Percentiles rank a stretch among this genome's conserved stretches.
These are phyloP conservation scores for Rhizopogon vinicolor DNA, from an alignment of 768 basidiomycete species.

Conservation along the genomic window DNA sequence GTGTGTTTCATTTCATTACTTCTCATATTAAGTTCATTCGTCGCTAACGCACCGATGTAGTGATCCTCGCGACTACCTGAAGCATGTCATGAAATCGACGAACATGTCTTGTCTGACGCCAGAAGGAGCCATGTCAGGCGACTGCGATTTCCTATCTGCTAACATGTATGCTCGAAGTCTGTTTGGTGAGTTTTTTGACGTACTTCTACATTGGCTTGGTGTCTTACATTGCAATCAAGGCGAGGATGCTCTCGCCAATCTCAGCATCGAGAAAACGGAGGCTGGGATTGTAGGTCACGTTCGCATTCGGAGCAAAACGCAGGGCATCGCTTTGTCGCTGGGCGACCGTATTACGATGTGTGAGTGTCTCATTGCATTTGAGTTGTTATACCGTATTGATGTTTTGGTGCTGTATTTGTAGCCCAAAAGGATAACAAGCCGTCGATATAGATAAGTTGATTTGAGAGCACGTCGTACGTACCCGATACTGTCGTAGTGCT, in stretches of 20 bases:
- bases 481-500: too few species aligned
- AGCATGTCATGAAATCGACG: slow-evolving; percentile 93
- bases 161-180: slow-evolving; percentile 95
- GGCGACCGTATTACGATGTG: slow-evolving; percentile 83
- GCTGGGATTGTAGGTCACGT: slow-evolving; percentile 89
- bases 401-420: slow-evolving; percentile 5
- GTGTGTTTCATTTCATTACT: slow-evolving; percentile 39
- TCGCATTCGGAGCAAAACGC: slow-evolving; percentile 94
- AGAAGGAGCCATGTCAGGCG: slow-evolving; percentile 80
- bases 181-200: slow-evolving; percentile 62
- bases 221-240: slow-evolving; percentile 33
- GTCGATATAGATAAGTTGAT: slow-evolving; percentile 10
- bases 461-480: background rate
- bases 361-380: slow-evolving; percentile 21
- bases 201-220: too few species aligned
- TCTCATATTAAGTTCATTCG: background rate
- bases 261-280: slow-evolving; percentile 87
- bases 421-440: slow-evolving; percentile 42
- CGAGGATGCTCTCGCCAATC: slow-evolving; percentile 94
- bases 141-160: slow-evolving; percentile 95
- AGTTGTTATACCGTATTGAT: background rate
- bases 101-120: slow-evolving; percentile 98
- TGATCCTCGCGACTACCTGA: slow-evolving; percentile 84
- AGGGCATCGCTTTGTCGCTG: slow-evolving; percentile 91
- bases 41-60: slow-evolving; percentile 29